These are phyloP conservation scores for Saraca asoca DNA, from an alignment of 331 rosid genomes.

Conservation along the genomic window DNA sequence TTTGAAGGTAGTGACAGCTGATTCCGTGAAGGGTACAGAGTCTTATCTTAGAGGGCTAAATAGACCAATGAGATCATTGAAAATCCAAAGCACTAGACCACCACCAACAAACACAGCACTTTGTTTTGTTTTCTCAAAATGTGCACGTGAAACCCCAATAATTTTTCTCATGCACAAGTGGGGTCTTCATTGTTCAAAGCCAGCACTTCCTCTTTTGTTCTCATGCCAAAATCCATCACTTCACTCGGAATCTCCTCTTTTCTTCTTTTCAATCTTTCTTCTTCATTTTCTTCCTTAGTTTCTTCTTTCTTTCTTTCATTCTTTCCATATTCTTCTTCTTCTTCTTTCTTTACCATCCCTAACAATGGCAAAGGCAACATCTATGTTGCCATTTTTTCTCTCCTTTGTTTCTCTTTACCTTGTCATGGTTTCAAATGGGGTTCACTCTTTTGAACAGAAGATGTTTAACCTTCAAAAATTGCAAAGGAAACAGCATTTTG, in stretches of 20 bases:
- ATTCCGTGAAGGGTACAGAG: constrained; percentile 23
- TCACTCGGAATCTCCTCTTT: constrained; percentile 57
- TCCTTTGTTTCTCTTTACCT: constrained; percentile 39
- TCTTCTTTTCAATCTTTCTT: constrained; percentile 23
- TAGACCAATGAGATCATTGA: constrained; percentile 40
- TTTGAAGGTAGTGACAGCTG: constrained; percentile 21
- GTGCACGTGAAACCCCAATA: constrained; percentile 97
- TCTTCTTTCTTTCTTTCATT: constrained; percentile 24
- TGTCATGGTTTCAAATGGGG: constrained; percentile 38
- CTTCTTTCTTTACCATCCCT: constrained; percentile 29
- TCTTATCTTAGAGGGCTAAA: constrained; percentile 30
- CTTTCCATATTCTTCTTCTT: constrained; percentile 11
- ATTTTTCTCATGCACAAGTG: constrained; percentile 79
- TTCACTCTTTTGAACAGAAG: constrained; percentile 41
- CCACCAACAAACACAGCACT: constrained; percentile 36
- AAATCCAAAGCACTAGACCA: constrained; percentile 38
- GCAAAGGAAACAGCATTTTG: constrained; percentile 34
- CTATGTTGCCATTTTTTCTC: constrained; percentile 30
- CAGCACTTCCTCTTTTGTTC: constrained; percentile 84
- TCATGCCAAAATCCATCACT: constrained; percentile 68
- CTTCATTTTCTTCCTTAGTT: neutral
- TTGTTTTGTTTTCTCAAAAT: constrained; percentile 32
- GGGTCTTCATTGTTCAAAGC: constrained; percentile 52
- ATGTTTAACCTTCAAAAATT: constrained; percentile 38
- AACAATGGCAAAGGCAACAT: constrained; percentile 38